These are phyloP conservation scores for Raphanus raphanistrum DNA, from an alignment of 345 rosid genomes.

Conservation along the genomic window DNA sequence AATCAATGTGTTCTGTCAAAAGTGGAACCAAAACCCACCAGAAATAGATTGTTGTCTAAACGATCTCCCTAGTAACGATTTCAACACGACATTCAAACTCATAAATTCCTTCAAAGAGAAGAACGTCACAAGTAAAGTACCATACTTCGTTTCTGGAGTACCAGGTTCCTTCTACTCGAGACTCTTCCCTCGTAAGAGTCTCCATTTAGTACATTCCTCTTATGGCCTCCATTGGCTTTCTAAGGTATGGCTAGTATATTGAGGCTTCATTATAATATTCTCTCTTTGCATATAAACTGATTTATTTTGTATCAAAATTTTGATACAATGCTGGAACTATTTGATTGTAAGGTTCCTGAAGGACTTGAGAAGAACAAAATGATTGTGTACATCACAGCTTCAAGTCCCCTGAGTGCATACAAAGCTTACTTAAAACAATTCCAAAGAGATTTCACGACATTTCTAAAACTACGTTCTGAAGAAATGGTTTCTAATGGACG, in stretches of 20 bases:
- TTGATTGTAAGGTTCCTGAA: slow-evolving; percentile 36
- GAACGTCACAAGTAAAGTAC: background rate
- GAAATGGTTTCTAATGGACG: slow-evolving; percentile 47
- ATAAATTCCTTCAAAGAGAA: slow-evolving; percentile 19
- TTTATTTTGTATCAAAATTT: background rate
- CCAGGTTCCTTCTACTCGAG: slow-evolving; percentile 56
- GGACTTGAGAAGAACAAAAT: slow-evolving; percentile 30
- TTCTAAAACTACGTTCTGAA: slow-evolving; percentile 43
- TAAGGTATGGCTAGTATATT: slow-evolving; percentile 26
- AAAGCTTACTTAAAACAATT: slow-evolving; percentile 49
- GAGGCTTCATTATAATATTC: background rate
- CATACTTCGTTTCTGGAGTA: slow-evolving; percentile 40
- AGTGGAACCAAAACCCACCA: slow-evolving; percentile 18
- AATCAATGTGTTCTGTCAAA: slow-evolving; percentile 2
- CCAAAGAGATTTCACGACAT: slow-evolving; percentile 45
- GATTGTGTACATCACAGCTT: slow-evolving; percentile 33
- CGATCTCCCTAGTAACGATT: slow-evolving; percentile 53
- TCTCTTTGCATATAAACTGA: background rate
- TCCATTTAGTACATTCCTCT: slow-evolving; percentile 46
- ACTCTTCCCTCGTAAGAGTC: slow-evolving; percentile 42
- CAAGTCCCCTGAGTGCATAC: slow-evolving; percentile 41
- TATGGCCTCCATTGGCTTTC: slow-evolving; percentile 49
- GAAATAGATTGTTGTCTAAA: slow-evolving; percentile 44
- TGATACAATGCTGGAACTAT: background rate
- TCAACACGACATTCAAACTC: slow-evolving; percentile 40